Conservation (phyloP, 768 basidiomycete genomes). For the Agaricus sinodeliciosus region DNA sequence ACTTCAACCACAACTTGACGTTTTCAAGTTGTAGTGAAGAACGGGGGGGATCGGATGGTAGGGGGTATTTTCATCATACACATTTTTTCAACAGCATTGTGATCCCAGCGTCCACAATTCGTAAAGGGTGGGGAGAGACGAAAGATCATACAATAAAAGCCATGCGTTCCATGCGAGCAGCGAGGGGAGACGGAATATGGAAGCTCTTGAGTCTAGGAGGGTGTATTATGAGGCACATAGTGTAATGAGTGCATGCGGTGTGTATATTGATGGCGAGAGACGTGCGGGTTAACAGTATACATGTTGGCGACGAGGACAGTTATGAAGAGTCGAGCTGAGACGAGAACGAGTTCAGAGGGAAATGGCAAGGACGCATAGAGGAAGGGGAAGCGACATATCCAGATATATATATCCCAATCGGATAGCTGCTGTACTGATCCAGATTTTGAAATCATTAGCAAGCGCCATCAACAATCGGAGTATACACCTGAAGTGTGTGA, state of each 20-base stretch:
- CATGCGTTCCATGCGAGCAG: slow-evolving; percentile 11
- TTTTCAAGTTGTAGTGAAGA: neutral
- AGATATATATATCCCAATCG: neutral
- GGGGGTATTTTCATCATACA: slow-evolving; percentile 12
- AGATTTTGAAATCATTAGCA: too few species aligned
- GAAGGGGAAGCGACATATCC: neutral
- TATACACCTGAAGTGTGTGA: neutral
- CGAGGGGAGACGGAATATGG: neutral
- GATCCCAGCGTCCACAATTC: slow-evolving; percentile 7
- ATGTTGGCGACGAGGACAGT: slow-evolving; percentile 8
- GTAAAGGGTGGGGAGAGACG: slow-evolving; percentile 5
- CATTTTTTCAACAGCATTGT: slow-evolving; percentile 4
- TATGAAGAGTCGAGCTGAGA: slow-evolving; percentile 5
- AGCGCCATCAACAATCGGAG: neutral
- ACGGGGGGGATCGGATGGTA: neutral
- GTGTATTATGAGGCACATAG: slow-evolving; percentile 4
- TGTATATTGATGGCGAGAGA: neutral
- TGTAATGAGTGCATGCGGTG: slow-evolving; percentile 7
- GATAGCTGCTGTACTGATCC: neutral
- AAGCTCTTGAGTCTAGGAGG: slow-evolving; percentile 6
- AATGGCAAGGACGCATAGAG: neutral
- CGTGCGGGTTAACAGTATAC: neutral
- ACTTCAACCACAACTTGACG: neutral
- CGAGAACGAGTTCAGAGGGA: neutral
- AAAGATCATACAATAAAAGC: slow-evolving; percentile 12